Percentiles rank a stretch among this genome's conserved stretches.
These are phyloP conservation scores for Candida hispaniensis DNA, from an alignment of 805 yeast species.

Conservation along the genomic window DNA sequence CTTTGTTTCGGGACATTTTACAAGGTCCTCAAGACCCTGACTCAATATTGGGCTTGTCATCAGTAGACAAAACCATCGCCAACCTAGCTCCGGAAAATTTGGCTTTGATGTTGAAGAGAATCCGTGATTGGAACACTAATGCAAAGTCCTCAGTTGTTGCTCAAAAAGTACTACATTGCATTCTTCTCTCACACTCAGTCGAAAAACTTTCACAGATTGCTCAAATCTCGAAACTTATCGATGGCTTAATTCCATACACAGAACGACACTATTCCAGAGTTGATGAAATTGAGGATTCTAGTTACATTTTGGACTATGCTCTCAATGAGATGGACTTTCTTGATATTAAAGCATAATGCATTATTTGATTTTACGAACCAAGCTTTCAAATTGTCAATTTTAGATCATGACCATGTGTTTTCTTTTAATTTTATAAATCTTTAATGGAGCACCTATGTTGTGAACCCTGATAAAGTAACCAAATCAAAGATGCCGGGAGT, in stretches of 20 bases:
- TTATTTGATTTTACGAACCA: too few species aligned
- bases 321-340: slow-evolving; percentile 45
- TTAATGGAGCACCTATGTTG: too few species aligned
- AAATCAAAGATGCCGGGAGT: too few species aligned
- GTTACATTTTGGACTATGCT: slow-evolving; percentile 75
- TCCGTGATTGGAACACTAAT: slow-evolving; percentile 93
- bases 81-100: slow-evolving; percentile 49
- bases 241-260: slow-evolving; percentile 75
- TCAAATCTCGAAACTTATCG: slow-evolving; percentile 57
- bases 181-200: slow-evolving; percentile 46
- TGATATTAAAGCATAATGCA: slow-evolving; percentile 4
- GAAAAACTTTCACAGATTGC: slow-evolving; percentile 51
- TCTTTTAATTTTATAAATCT: too few species aligned
- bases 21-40: slow-evolving; percentile 36
- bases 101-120: slow-evolving; percentile 50
- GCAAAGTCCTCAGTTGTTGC: slow-evolving; percentile 69
- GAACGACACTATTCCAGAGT: slow-evolving; percentile 73
- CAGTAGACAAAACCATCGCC: slow-evolving; percentile 55
- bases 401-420: too few species aligned
- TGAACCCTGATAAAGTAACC: too few species aligned
- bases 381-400: too few species aligned
- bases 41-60: slow-evolving; percentile 44
- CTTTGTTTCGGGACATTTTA: slow-evolving; percentile 57
- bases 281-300: slow-evolving; percentile 74
- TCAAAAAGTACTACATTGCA: slow-evolving; percentile 60